These are phyloP conservation scores for Umbilicus rupestris DNA, from an alignment of 164 flowering plant species.

Conservation along the genomic window DNA sequence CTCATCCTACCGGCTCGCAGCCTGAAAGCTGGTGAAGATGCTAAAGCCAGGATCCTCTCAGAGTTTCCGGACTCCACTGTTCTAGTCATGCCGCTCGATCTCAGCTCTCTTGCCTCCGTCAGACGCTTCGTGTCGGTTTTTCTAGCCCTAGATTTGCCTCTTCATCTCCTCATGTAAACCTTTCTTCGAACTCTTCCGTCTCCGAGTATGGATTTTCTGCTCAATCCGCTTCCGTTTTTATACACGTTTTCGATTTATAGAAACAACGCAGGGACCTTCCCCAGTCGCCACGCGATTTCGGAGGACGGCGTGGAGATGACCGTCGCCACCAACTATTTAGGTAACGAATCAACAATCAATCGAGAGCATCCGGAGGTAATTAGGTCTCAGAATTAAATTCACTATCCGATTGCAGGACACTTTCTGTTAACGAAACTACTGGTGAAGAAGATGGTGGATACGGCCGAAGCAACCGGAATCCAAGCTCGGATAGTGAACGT, in stretches of 20 bases:
- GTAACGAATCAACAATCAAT: too few species aligned
- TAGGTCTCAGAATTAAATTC: neutral
- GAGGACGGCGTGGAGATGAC: constrained; percentile 98
- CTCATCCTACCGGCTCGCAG: constrained; percentile 74
- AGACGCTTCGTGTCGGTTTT: constrained; percentile 44
- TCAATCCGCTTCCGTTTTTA: too few species aligned
- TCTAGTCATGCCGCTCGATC: constrained; percentile 77
- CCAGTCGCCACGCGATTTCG: constrained; percentile 54
- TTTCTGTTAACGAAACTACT: constrained; percentile 75
- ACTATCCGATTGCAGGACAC: constrained; percentile 49
- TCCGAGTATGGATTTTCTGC: too few species aligned
- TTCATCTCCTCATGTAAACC: constrained; percentile 69
- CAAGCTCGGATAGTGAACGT: constrained; percentile 96
- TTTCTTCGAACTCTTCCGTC: too few species aligned
- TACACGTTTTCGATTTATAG: constrained; percentile 20
- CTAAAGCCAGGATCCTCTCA: constrained; percentile 49
- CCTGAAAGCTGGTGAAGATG: constrained; percentile 72
- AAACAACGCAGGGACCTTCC: constrained; percentile 91
- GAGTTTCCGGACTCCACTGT: constrained; percentile 64
- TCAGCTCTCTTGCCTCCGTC: constrained; percentile 76
- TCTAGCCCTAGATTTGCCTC: constrained; percentile 43
- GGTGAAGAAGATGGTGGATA: constrained; percentile 61
- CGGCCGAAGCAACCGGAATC: constrained; percentile 49
- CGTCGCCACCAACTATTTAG: constrained; percentile 88
- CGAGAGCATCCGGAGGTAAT: neutral